These are phyloP conservation scores for Perilla frutescens DNA, from an alignment of 257 asterid species.

Conservation along the genomic window DNA sequence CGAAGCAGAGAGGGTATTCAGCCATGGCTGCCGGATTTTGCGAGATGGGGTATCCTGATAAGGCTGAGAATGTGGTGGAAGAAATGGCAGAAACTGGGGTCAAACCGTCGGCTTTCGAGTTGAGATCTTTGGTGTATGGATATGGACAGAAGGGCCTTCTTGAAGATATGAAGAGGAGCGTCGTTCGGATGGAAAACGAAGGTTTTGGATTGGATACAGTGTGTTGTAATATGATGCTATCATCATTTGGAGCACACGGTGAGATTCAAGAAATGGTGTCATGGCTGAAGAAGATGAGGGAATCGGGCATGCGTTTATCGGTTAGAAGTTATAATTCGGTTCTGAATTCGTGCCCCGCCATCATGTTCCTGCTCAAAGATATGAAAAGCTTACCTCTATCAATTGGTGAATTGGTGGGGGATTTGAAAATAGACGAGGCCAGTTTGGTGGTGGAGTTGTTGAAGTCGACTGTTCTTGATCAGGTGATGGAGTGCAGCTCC, in stretches of 20 bases:
- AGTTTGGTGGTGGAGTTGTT: slow-evolving; percentile 59
- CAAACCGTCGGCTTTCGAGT: slow-evolving; percentile 62
- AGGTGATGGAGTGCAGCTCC: slow-evolving; percentile 59
- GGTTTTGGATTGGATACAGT: slow-evolving; percentile 78
- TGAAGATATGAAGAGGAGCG: slow-evolving; percentile 72
- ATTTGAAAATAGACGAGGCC: slow-evolving; percentile 54
- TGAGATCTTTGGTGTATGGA: slow-evolving; percentile 63
- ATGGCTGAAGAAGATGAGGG: slow-evolving; percentile 72
- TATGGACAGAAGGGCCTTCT: slow-evolving; percentile 77
- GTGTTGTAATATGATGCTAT: slow-evolving; percentile 77
- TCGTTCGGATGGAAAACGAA: slow-evolving; percentile 52
- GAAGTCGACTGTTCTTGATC: slow-evolving; percentile 53
- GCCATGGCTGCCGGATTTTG: slow-evolving; percentile 70
- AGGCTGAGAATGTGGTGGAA: slow-evolving; percentile 66
- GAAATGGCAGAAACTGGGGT: slow-evolving; percentile 70
- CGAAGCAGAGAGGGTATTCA: slow-evolving; percentile 63
- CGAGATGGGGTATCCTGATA: slow-evolving; percentile 61
- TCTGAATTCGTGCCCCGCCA: slow-evolving; percentile 68
- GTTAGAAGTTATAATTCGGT: slow-evolving; percentile 77
- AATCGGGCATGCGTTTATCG: slow-evolving; percentile 47
- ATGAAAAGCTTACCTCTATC: slow-evolving; percentile 58
- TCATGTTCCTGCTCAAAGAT: slow-evolving; percentile 56
- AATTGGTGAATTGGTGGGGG: slow-evolving; percentile 49
- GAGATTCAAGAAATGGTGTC: slow-evolving; percentile 59
- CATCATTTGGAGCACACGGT: slow-evolving; percentile 68